Evolutionary conservation across 441 rosid genomes (phyloP), one percentile per base, ranked within the genome.

Genomic region (Erysimum pusillum): DNA sequence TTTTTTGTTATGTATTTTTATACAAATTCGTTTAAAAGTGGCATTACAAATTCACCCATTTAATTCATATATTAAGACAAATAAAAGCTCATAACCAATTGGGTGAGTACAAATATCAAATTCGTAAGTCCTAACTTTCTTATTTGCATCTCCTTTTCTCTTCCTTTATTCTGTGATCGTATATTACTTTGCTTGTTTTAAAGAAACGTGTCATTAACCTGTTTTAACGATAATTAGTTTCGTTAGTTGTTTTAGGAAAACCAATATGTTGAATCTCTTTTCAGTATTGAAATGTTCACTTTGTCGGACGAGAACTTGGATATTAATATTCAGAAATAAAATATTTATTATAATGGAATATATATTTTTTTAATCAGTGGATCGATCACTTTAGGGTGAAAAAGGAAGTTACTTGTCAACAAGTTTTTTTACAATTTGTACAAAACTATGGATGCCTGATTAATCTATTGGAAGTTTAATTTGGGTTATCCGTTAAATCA

Each of bases 21-120:
- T 54, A 53, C 54, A 72, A 71, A 77, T 66, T 71, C 42, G 69
- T 66, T 62, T 20, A 77, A 59, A 77, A 71, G 77, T 66, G 63
- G 74, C 74, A 72, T 59, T 66, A 77, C 54, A 71, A 56, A 17
- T 57, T 49, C 57, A 77, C 39, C 49, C 76, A 77, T 54, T 58
- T 65, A 71, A 42, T 64, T 63, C 7, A 46, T 62, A 49, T 15
- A 71, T 57, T 70, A 77, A 63, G 56, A 54, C 57, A 57, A 46
- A 13, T 17, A 15, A 70, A 57, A 77, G 54, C 67, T 71, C 6
- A n/a, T 45, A 77, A 57, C 76, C 76, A 77, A 71, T 36, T 48
- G 15, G 35, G 4, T 78, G 49, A 65, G 17, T 65, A 72, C 81
- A 77, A 58, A 65, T 58, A 49, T 65, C 81, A 77, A 48, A 77